Evolutionary conservation across 2,329 filamentous ascomycete species (phyloP).

Genomic region (Fusarium subtropicale): DNA sequence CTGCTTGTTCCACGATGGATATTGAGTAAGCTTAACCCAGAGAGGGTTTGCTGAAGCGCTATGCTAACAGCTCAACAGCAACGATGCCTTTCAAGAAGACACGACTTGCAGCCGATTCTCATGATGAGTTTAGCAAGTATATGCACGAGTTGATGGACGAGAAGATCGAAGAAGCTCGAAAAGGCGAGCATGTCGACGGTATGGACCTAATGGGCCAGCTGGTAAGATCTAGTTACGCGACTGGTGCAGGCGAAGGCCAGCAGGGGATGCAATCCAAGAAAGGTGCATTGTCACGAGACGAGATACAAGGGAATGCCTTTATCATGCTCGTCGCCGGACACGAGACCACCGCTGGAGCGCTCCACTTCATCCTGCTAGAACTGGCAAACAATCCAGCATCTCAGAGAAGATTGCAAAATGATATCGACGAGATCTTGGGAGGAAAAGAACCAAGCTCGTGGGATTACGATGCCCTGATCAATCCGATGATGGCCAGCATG

Average conservation of each 20-base stretch:
- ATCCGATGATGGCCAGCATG: slow-evolving; percentile 74
- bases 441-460: slow-evolving; percentile 69
- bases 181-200: slow-evolving; percentile 54
- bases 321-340: slow-evolving; percentile 79
- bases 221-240: slow-evolving; percentile 56
- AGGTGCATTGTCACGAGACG: slow-evolving; percentile 65
- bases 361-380: slow-evolving; percentile 77
- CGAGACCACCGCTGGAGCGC: slow-evolving; percentile 80
- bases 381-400: slow-evolving; percentile 73
- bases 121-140: slow-evolving; percentile 74
- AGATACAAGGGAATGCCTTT: slow-evolving; percentile 79
- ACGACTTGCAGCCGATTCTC: slow-evolving; percentile 64
- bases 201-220: slow-evolving; percentile 67
- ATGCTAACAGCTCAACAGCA: slow-evolving; percentile 46
- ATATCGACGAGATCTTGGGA: slow-evolving; percentile 74
- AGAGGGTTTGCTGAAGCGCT: background rate
- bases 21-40: slow-evolving; percentile 56
- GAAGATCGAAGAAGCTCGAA: slow-evolving; percentile 62
- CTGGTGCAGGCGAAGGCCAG: background rate
- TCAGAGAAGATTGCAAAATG: slow-evolving; percentile 75
- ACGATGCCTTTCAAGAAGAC: slow-evolving; percentile 63
- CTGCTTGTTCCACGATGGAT: slow-evolving; percentile 70
- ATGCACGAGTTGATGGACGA: slow-evolving; percentile 75
- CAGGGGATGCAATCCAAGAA: slow-evolving; percentile 35
- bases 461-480: slow-evolving; percentile 77